Evolutionary conservation across 192 early-diverging fungal genomes (phyloP).

Genomic region (Coemansia sp.): DNA sequence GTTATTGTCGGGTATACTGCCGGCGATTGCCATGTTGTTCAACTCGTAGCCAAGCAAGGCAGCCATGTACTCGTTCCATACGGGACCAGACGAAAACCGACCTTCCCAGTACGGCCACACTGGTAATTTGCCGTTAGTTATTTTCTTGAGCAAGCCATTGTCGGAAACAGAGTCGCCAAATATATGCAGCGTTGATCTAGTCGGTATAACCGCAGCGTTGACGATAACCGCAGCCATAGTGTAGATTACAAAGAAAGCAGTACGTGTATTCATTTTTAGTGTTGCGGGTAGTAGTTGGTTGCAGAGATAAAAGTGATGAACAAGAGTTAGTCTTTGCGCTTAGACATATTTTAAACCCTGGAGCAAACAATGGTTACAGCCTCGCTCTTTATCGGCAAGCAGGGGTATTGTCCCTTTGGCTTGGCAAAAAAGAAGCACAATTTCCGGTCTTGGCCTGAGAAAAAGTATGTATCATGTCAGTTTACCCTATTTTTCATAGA

Average conservation of each 20-base stretch:
- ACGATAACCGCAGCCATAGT: not conserved
- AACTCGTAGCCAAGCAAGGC: slow-evolving; percentile 24
- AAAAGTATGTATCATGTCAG: too few species aligned
- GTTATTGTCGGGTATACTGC: slow-evolving; percentile 17
- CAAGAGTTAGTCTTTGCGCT: not conserved
- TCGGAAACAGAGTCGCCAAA: slow-evolving; percentile 40
- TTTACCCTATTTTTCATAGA: too few species aligned
- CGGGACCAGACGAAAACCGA: slow-evolving; percentile 28
- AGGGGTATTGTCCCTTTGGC: not conserved
- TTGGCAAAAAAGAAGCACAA: not conserved
- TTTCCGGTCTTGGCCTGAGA: not conserved
- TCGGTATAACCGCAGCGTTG: not conserved
- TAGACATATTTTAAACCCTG: not conserved
- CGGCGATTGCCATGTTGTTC: slow-evolving; percentile 30
- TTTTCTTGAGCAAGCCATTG: slow-evolving; percentile 19
- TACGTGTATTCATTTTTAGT: not conserved
- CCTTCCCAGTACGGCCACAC: slow-evolving; percentile 29
- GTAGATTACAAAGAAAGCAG: not conserved
- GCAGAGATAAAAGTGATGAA: too few species aligned
- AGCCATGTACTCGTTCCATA: slow-evolving; percentile 38
- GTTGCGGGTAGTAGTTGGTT: too few species aligned
- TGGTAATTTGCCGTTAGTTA: slow-evolving; percentile 15
- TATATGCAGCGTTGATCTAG: slow-evolving; percentile 24
- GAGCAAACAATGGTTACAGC: not conserved
- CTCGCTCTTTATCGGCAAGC: not conserved